These are phyloP conservation scores for Coniochaeta pulveracea DNA, from an alignment of 2,329 filamentous ascomycete genomes.

Conservation along the genomic window DNA sequence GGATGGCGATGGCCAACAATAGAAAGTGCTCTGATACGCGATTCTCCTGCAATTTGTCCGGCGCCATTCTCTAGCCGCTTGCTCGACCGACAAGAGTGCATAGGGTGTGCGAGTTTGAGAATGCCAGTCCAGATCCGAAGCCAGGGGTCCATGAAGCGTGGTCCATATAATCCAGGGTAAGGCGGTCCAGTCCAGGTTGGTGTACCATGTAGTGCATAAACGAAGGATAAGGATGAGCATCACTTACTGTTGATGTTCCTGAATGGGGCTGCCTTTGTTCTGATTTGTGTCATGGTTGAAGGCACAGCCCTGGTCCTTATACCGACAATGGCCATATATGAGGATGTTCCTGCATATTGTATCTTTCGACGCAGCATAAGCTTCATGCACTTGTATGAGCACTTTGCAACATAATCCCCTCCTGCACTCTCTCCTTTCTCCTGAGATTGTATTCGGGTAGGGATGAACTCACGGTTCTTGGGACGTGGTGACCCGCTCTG, in stretches of 20 bases:
- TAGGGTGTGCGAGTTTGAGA: too few species aligned
- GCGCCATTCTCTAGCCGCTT: too few species aligned
- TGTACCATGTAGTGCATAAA: too few species aligned
- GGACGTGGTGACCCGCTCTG: constrained; percentile 2
- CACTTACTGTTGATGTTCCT: constrained; percentile 29
- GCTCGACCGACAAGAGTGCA: too few species aligned
- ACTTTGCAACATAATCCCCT: too few species aligned
- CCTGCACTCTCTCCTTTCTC: too few species aligned
- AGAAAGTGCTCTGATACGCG: too few species aligned
- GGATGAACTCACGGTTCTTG: constrained; percentile 3
- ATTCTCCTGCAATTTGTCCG: too few species aligned
- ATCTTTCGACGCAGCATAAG: constrained; percentile 62
- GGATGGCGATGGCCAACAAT: too few species aligned
- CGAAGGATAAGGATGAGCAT: neutral
- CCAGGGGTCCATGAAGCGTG: neutral
- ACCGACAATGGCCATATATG: constrained; percentile 88
- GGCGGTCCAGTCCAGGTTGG: too few species aligned
- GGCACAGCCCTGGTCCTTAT: constrained; percentile 81
- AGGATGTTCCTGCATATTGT: constrained; percentile 86
- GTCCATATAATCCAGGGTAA: neutral
- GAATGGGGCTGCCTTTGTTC: constrained; percentile 24
- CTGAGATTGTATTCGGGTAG: constrained; percentile 1
- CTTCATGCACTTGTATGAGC: constrained; percentile 1
- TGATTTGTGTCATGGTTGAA: constrained; percentile 79
- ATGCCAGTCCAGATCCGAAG: too few species aligned